Conservation (phyloP, 352 stramenopile species). For the Phytophthora lateralis region DNA sequence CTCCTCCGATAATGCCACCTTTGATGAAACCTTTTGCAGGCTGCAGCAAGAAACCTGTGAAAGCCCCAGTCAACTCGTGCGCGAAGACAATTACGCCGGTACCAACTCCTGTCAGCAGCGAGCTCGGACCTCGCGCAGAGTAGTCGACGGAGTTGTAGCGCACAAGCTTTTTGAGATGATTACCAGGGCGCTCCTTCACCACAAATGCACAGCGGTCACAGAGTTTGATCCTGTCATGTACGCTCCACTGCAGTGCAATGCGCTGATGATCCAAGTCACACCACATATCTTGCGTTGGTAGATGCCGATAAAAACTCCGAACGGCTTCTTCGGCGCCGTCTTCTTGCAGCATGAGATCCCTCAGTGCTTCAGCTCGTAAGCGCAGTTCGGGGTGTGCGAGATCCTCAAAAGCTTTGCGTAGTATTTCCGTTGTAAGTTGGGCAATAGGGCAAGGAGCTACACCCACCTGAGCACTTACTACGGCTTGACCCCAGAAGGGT, state of each 20-base stretch:
- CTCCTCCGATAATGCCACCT: conserved; percentile 18
- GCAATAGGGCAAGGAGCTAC: conserved; percentile 79
- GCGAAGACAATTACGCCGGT: conserved; percentile 21
- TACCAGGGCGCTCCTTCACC: conserved; percentile 26
- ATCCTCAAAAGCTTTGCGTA: conserved; percentile 72
- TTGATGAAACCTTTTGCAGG: conserved; percentile 34
- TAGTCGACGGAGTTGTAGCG: conserved; percentile 48
- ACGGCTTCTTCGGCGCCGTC: conserved; percentile 84
- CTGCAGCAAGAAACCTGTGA: conserved; percentile 48
- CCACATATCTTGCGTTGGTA: conserved; percentile 86
- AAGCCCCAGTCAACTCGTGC: conserved; percentile 47
- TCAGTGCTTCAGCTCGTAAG: conserved; percentile 45
- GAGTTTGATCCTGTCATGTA: conserved; percentile 40
- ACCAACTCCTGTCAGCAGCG: conserved; percentile 27
- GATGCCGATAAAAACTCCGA: conserved; percentile 78
- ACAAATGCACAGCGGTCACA: conserved; percentile 44
- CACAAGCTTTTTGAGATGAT: conserved; percentile 27
- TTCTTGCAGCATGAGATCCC: conserved; percentile 70
- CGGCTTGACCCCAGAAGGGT: conserved; percentile 92
- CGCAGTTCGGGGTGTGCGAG: conserved; percentile 55
- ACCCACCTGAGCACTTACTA: conserved; percentile 76
- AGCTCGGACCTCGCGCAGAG: conserved; percentile 37
- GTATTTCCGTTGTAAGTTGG: conserved; percentile 74
- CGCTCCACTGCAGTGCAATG: conserved; percentile 40
- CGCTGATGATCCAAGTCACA: conserved; percentile 47